phyloP scores from a whole-genome alignment of 768 basidiomycete species.

The Mycena metata region DNA sequence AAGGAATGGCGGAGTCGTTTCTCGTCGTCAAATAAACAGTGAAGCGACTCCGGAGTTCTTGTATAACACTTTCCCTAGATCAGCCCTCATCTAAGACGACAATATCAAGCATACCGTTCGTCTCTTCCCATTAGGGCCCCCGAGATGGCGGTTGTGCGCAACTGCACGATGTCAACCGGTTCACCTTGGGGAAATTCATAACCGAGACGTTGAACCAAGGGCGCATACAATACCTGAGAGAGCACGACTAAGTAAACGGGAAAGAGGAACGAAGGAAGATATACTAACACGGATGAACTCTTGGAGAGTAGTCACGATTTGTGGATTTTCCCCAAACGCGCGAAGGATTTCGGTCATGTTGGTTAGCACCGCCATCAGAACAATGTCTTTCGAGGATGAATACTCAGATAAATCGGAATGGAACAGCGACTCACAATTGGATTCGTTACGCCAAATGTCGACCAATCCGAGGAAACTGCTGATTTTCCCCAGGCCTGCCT shows the following conservation, averaged over 20 bases:
- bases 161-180: slow-evolving; percentile 71
- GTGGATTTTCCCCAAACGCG: slow-evolving; percentile 87
- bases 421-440: slow-evolving; percentile 69
- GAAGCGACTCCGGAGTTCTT: slow-evolving; percentile 81
- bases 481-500: slow-evolving; percentile 81
- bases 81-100: background rate
- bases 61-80: slow-evolving; percentile 66
- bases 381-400: slow-evolving; percentile 66
- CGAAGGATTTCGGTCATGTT: slow-evolving; percentile 67
- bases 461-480: slow-evolving; percentile 84
- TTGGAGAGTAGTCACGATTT: slow-evolving; percentile 65
- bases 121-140: slow-evolving; percentile 56
- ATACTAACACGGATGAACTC: slow-evolving; percentile 68
- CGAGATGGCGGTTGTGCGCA: slow-evolving; percentile 81
- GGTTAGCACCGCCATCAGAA: slow-evolving; percentile 79
- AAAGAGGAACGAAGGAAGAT: background rate
- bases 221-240: slow-evolving; percentile 73
- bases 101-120: slow-evolving; percentile 9
- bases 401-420: background rate
- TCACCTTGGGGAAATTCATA: slow-evolving; percentile 80
- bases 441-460: slow-evolving; percentile 76
- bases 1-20: slow-evolving; percentile 81
- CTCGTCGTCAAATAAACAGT: slow-evolving; percentile 74
- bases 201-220: slow-evolving; percentile 83
- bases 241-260: background rate